Conservation (phyloP, 1,284 basidiomycete genomes). For the Tranzscheliella williamsii region DNA sequence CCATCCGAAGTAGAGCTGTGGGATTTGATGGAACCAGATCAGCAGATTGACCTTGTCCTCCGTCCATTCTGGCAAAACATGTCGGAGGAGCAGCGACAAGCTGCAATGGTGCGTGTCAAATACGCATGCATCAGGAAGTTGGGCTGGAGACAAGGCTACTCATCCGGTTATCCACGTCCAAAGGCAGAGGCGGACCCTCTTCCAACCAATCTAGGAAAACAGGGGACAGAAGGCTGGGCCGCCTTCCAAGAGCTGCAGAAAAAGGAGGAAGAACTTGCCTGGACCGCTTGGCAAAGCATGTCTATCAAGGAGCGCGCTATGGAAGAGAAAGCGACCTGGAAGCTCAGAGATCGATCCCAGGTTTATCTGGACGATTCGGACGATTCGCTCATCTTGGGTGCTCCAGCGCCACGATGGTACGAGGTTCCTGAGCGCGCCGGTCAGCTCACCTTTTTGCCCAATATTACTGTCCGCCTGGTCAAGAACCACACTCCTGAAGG, state of each 20-base stretch:
- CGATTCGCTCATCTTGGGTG: constrained; percentile 34
- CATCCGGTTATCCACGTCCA: constrained; percentile 50
- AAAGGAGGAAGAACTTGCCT: constrained; percentile 40
- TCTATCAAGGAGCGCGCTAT: constrained; percentile 22
- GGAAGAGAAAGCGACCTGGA: constrained; percentile 53
- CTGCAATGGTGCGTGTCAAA: constrained; percentile 22
- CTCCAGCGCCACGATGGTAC: constrained; percentile 50
- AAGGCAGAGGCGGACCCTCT: constrained; percentile 10
- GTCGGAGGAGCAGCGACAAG: constrained; percentile 13
- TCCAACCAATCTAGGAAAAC: constrained; percentile 8
- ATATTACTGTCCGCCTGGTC: constrained; percentile 79
- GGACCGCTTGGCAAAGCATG: constrained; percentile 46
- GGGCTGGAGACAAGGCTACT: constrained; percentile 57
- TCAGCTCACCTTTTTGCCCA: constrained; percentile 83
- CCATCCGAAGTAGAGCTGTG: constrained; percentile 5
- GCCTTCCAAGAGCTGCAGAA: constrained; percentile 29
- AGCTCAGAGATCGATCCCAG: constrained; percentile 50
- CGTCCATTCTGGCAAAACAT: constrained; percentile 29
- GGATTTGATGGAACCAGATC: constrained; percentile 32
- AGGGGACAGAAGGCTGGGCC: constrained; percentile 13
- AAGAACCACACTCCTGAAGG: constrained; percentile 79
- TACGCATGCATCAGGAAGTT: constrained; percentile 48
- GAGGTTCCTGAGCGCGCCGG: constrained; percentile 63
- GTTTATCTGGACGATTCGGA: constrained; percentile 56
- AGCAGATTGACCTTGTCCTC: constrained; percentile 37